These are phyloP conservation scores for Arabidopsis lyrata DNA, from an alignment of 441 rosid species.

Conservation along the genomic window DNA sequence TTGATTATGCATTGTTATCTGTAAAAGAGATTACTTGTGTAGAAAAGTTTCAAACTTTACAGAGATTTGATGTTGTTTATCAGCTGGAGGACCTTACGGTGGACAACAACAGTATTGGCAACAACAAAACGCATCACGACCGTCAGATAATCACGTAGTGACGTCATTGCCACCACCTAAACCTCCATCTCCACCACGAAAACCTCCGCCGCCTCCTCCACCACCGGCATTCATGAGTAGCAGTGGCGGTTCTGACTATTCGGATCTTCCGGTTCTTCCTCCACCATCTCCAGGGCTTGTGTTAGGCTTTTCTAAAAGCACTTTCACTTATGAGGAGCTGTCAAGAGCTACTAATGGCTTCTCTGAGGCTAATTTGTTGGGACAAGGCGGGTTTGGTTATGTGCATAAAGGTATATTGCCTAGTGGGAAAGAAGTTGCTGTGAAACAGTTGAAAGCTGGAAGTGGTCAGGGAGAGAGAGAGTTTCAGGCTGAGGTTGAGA, in stretches of 20 bases:
- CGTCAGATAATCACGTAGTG: slow-evolving; percentile 50
- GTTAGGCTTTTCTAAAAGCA: slow-evolving; percentile 84
- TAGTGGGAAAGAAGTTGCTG: slow-evolving; percentile 93
- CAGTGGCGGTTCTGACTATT: slow-evolving; percentile 86
- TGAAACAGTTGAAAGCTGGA: slow-evolving; percentile 92
- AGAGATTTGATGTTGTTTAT: slow-evolving; percentile 25
- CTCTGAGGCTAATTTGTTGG: slow-evolving; percentile 87
- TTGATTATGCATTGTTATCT: neutral
- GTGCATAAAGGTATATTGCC: slow-evolving; percentile 96
- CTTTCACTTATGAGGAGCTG: slow-evolving; percentile 83
- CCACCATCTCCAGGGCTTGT: slow-evolving; percentile 84
- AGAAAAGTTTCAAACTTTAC: slow-evolving; percentile 7
- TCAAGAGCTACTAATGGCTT: slow-evolving; percentile 93
- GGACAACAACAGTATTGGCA: slow-evolving; percentile 76
- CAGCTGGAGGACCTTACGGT: slow-evolving; percentile 69
- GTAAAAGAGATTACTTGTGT: neutral
- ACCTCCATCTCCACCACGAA: slow-evolving; percentile 60
- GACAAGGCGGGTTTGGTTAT: slow-evolving; percentile 98
- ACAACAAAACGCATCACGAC: slow-evolving; percentile 66
- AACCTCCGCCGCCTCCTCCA: slow-evolving; percentile 60
- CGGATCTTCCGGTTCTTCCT: slow-evolving; percentile 67
- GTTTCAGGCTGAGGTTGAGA: slow-evolving; percentile 97
- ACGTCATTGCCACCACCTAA: slow-evolving; percentile 52
- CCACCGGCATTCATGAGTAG: slow-evolving; percentile 74
- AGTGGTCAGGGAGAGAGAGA: slow-evolving; percentile 99